A percentile compares a stretch with the other conserved stretches of the same genome.
Conservation (phyloP, 306 rosid genomes). For the Quercus cerris region DNA sequence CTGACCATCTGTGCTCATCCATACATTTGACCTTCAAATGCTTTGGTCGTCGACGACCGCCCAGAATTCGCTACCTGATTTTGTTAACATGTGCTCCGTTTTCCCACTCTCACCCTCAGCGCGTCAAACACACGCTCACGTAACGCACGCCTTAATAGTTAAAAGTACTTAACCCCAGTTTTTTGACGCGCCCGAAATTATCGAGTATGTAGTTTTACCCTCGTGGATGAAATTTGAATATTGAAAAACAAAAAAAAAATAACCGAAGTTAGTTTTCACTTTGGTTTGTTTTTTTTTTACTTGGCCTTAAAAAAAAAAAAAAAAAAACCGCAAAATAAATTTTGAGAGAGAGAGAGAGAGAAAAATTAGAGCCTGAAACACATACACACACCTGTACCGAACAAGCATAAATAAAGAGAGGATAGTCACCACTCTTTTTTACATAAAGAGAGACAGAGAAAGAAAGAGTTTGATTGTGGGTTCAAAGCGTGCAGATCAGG, state of each 20-base stretch:
- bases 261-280: conserved; percentile 23
- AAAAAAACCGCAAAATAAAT: not conserved
- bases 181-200: not conserved
- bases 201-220: not conserved
- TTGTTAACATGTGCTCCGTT: conserved; percentile 12
- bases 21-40: conserved; percentile 31
- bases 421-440: not conserved
- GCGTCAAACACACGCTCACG: not conserved
- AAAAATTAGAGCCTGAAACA: too few species aligned
- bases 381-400: conserved; percentile 14
- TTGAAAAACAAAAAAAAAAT: not conserved
- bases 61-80: conserved; percentile 31
- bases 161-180: too few species aligned
- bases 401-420: conserved; percentile 13
- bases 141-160: too few species aligned
- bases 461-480: not conserved
- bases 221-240: not conserved
- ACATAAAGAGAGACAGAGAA: not conserved
- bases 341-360: not conserved
- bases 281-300: not conserved
- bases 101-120: not conserved
- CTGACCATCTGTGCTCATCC: conserved; percentile 26
- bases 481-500: conserved; percentile 45
- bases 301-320: not conserved
- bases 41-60: conserved; percentile 15